Evolutionary conservation across 805 yeast genomes (phyloP).

Genomic region (Jamesozyma jinghongensis): DNA sequence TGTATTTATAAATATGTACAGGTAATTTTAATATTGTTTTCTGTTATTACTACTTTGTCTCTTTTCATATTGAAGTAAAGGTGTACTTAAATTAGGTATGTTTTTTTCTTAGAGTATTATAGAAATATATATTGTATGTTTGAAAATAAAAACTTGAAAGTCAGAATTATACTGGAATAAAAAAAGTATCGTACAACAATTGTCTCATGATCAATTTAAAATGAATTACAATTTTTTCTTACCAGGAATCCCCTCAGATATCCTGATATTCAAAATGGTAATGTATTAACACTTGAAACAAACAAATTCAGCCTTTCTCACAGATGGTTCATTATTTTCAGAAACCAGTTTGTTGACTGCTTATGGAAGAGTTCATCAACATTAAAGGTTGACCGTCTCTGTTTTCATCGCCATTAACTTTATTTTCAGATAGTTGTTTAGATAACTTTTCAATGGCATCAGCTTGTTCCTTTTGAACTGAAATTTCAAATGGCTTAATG

Average conservation of each 20-base stretch:
- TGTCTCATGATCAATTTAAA: neutral
- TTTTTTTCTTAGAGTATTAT: no score
- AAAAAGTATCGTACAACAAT: neutral
- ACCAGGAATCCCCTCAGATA: slow-evolving; percentile 10
- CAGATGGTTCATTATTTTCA: slow-evolving; percentile 32
- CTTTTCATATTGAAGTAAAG: no score
- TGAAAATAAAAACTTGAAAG: neutral
- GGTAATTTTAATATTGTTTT: no score
- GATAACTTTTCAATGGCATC: slow-evolving; percentile 55
- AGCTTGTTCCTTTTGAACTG: slow-evolving; percentile 72
- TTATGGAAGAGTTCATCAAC: slow-evolving; percentile 74
- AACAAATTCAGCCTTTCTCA: neutral
- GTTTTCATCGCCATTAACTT: slow-evolving; percentile 43
- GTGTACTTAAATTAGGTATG: no score
- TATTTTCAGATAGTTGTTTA: slow-evolving; percentile 56
- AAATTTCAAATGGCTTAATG: slow-evolving; percentile 86
- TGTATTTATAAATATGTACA: no score
- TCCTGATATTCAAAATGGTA: neutral
- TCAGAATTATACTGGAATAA: neutral
- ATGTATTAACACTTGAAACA: no score
- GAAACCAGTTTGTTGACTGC: slow-evolving; percentile 66
- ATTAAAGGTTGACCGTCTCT: slow-evolving; percentile 63
- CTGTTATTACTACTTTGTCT: no score
- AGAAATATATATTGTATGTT: neutral
- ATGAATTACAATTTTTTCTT: no score